These are phyloP conservation scores for Aspergillus novoparasiticus DNA, from an alignment of 2,329 filamentous ascomycete species.

Conservation along the genomic window DNA sequence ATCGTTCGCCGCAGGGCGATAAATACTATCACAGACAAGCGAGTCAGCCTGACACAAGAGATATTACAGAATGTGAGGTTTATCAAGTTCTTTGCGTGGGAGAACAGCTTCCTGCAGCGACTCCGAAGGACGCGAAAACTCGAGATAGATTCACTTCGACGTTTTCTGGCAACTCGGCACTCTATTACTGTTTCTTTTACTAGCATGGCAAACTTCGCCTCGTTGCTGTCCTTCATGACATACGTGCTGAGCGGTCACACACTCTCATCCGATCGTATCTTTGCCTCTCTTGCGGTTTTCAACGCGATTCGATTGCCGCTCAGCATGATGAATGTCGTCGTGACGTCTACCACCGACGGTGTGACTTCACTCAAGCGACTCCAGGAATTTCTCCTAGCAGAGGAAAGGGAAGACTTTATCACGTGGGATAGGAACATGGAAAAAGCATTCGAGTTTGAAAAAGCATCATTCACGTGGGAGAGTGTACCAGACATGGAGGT, in stretches of 20 bases:
- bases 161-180: slow-evolving; percentile 80
- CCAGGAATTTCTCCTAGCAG: slow-evolving; percentile 82
- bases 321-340: slow-evolving; percentile 83
- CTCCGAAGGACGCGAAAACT: slow-evolving; percentile 70
- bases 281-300: slow-evolving; percentile 92
- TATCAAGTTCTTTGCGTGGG: slow-evolving; percentile 96
- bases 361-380: slow-evolving; percentile 83
- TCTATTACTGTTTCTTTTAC: slow-evolving; percentile 81
- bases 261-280: slow-evolving; percentile 75
- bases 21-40: slow-evolving; percentile 91
- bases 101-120: slow-evolving; percentile 79
- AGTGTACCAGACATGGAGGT: slow-evolving; percentile 24
- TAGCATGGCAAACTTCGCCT: slow-evolving; percentile 86
- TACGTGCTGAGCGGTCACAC: slow-evolving; percentile 65
- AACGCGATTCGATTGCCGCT: slow-evolving; percentile 88
- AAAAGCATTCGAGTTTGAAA: slow-evolving; percentile 66
- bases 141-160: slow-evolving; percentile 77
- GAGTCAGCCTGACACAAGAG: slow-evolving; percentile 87
- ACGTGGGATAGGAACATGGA: slow-evolving; percentile 35
- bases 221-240: slow-evolving; percentile 93
- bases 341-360: slow-evolving; percentile 88
- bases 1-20: slow-evolving; percentile 76
- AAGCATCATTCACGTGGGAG: slow-evolving; percentile 79
- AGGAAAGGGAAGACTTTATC: slow-evolving; percentile 57
- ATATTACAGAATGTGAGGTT: slow-evolving; percentile 87